Evolutionary conservation across 2,329 filamentous ascomycete species (phyloP), one percentile per base, ranked within the genome.

Genomic region (Ceratocystiopsis brevicomis): DNA sequence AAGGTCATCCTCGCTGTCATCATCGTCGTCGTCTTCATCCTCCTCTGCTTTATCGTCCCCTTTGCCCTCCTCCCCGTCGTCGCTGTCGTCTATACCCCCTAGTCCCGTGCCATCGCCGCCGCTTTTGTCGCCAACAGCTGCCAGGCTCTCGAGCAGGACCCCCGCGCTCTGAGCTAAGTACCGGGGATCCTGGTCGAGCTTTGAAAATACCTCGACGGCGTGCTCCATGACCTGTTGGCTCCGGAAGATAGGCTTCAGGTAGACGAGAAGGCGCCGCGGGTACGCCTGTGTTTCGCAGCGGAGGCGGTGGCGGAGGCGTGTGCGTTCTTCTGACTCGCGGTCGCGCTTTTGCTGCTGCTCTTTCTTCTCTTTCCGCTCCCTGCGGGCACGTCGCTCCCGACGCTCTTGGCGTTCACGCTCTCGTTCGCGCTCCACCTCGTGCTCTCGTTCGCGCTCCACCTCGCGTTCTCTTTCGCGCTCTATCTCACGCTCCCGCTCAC

Each of bases 121-220:
- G 38, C 16, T 21, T 39, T 45, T 44, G 38, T 51, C 48, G n/a
- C 42, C 46, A 8, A 47, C 45, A 2, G 38, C 38, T 2, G 47
- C 42, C 39, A 51, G 42, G 18, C 43, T 49, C 39, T 50, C 45
- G 6, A 51, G 45, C 36, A 51, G 39, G 15, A 43, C 37, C 8
- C 35, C 38, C 3, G 45, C 44, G 37, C 48, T 50, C 37, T 39
- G 40, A 2, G 50, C 44, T 18, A 51, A 44, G 40, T 49, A 50
- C 15, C 48, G 50, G 5, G 42, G 25, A 37, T 50, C 48, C 30
- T 47, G 40, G 39, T 49, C 48, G 3, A 51, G 47, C 46, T 47
- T 48, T 34, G 46, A 11, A 21, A 51, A 49, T 14, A 50, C 38
- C 18, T 49, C 50, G 6, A 38, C 42, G 16, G 46, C 44, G 9